phyloP scores from a whole-genome alignment of 2,329 filamentous ascomycete species.

The Pseudocercospora fijiensis region DNA sequence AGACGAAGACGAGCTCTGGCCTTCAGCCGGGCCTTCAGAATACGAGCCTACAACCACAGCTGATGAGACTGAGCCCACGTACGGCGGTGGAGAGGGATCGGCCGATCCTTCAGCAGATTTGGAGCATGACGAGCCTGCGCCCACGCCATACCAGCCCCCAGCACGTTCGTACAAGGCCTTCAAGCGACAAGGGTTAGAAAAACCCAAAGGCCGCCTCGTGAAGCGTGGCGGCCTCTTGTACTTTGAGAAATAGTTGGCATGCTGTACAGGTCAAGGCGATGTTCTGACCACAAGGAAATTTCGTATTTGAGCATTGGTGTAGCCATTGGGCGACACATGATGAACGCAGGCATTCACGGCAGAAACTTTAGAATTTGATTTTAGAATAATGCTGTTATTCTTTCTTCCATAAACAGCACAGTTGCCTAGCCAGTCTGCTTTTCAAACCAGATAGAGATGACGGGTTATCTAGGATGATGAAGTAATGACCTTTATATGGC shows the following conservation, averaged over 20 bases:
- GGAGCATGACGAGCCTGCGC: neutral
- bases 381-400: neutral
- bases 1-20: neutral
- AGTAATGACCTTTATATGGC: too few relatives aligned
- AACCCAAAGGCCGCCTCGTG: neutral
- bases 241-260: neutral
- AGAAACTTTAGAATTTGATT: neutral
- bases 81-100: neutral
- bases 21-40: neutral
- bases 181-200: constrained; percentile 2
- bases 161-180: neutral
- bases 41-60: neutral
- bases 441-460: too few relatives aligned
- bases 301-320: neutral
- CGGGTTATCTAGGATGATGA: too few relatives aligned
- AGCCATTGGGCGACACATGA: neutral
- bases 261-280: neutral
- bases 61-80: neutral
- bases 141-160: neutral
- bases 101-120: neutral
- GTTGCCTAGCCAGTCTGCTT: too few relatives aligned
- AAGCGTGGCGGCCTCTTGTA: neutral
- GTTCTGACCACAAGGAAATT: neutral
- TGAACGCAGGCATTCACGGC: neutral
- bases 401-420: neutral